These are phyloP conservation scores for Mycena haematopus DNA, from an alignment of 768 basidiomycete species.

Conservation along the genomic window DNA sequence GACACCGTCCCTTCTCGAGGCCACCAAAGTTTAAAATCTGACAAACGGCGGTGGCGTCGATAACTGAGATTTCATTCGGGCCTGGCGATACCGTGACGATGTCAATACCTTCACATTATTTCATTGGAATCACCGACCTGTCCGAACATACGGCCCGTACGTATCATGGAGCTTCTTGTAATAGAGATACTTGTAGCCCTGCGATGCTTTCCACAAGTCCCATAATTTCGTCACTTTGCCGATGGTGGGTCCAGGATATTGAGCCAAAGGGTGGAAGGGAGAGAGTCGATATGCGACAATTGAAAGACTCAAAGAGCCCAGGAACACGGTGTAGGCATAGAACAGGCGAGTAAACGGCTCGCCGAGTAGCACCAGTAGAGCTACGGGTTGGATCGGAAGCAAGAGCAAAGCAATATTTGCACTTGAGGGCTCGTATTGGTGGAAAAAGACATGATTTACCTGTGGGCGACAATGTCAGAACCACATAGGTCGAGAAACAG, in stretches of 20 bases:
- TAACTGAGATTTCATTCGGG: slow-evolving; percentile 25
- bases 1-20: slow-evolving; percentile 26
- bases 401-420: slow-evolving; percentile 12
- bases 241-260: slow-evolving; percentile 55
- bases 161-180: slow-evolving; percentile 52
- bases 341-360: not conserved
- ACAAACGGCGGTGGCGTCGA: slow-evolving; percentile 19
- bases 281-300: slow-evolving; percentile 54
- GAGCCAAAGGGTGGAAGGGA: slow-evolving; percentile 58
- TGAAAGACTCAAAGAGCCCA: slow-evolving; percentile 37
- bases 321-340: slow-evolving; percentile 31
- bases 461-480: not conserved
- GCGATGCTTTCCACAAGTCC: slow-evolving; percentile 39
- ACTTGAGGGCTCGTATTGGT: slow-evolving; percentile 17
- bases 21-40: slow-evolving; percentile 22
- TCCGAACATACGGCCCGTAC: slow-evolving; percentile 63
- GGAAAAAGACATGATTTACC: slow-evolving; percentile 17
- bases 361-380: slow-evolving; percentile 2
- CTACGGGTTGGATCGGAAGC: slow-evolving; percentile 6
- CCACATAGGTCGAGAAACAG: not conserved
- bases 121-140: slow-evolving; percentile 45
- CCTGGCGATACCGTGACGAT: slow-evolving; percentile 2
- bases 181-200: slow-evolving; percentile 52
- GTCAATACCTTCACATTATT: not conserved
- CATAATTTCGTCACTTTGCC: slow-evolving; percentile 49